Evolutionary conservation across 176 grass and related monocot genomes (phyloP).

Genomic region (Alopecurus myosuroides): DNA sequence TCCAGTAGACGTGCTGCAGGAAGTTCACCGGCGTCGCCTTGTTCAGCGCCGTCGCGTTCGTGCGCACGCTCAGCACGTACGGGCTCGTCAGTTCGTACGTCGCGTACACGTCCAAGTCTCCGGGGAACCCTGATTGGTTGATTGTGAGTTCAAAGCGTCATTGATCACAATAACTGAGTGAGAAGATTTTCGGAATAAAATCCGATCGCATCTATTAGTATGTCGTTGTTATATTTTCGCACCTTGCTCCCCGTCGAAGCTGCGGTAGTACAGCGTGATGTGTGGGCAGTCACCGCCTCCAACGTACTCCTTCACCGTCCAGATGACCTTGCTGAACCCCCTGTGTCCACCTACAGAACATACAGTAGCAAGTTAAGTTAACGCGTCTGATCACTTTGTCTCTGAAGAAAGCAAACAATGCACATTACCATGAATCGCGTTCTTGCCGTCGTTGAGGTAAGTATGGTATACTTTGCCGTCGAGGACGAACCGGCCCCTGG

Average conservation of each 20-base stretch:
- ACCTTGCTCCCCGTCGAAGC: conserved; percentile 83
- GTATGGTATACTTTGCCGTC: conserved; percentile 56
- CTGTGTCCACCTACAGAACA: conserved; percentile 40
- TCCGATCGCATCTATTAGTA: not conserved
- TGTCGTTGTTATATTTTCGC: not conserved
- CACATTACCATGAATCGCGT: conserved; percentile 60
- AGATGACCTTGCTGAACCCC: conserved; percentile 61
- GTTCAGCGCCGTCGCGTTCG: conserved; percentile 45
- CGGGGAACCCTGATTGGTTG: conserved; percentile 51
- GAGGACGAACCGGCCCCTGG: conserved; percentile 47
- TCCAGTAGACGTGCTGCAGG: conserved; percentile 65
- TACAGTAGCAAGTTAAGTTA: not conserved
- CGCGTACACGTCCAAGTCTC: conserved; percentile 59
- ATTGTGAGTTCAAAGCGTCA: not conserved
- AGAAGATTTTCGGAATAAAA: not conserved
- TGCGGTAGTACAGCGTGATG: conserved; percentile 70
- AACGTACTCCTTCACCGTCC: conserved; percentile 63
- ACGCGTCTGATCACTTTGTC: not conserved
- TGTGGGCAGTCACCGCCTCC: conserved; percentile 47
- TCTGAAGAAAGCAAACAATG: not conserved
- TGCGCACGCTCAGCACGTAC: conserved; percentile 42
- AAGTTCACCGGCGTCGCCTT: conserved; percentile 80
- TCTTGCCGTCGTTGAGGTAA: conserved; percentile 51
- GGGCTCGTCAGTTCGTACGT: conserved; percentile 56
- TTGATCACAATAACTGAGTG: not conserved